Evolutionary conservation across 345 rosid species (phyloP).

Genomic region (Heritiera fomes): DNA sequence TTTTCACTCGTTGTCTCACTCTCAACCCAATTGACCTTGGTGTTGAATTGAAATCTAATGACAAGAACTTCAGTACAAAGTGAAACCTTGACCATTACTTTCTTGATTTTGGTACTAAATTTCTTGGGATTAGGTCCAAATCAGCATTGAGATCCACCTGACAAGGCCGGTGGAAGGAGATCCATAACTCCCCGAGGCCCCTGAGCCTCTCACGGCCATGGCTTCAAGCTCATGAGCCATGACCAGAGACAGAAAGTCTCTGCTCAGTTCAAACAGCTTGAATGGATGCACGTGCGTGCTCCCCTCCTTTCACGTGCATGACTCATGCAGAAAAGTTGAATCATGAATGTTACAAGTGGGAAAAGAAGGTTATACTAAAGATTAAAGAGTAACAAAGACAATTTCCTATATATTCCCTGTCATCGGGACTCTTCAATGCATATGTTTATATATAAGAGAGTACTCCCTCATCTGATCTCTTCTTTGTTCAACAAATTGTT

Average conservation of each 20-base stretch:
- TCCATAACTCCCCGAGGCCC: background rate
- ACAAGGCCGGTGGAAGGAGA: background rate
- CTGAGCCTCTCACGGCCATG: background rate
- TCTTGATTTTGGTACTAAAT: background rate
- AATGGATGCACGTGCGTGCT: constrained; percentile 36
- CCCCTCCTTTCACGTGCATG: constrained; percentile 40
- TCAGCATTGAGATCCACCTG: background rate
- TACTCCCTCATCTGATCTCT: constrained; percentile 23
- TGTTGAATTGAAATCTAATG: background rate
- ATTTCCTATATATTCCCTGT: constrained; percentile 45
- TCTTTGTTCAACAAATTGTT: background rate
- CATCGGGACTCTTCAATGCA: constrained; percentile 44
- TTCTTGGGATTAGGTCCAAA: background rate
- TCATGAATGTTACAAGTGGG: background rate
- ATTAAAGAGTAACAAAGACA: constrained; percentile 7
- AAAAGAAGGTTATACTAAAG: background rate
- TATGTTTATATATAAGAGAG: background rate
- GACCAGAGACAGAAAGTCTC: background rate
- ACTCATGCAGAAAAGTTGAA: constrained; percentile 10
- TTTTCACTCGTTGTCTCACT: too few relatives aligned
- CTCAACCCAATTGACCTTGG: too few relatives aligned
- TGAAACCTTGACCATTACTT: background rate
- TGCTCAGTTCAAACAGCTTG: background rate
- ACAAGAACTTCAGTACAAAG: background rate
- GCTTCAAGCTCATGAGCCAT: background rate